Conservation (phyloP, 1,284 basidiomycete genomes). For the Pyrrhoderma noxium region DNA sequence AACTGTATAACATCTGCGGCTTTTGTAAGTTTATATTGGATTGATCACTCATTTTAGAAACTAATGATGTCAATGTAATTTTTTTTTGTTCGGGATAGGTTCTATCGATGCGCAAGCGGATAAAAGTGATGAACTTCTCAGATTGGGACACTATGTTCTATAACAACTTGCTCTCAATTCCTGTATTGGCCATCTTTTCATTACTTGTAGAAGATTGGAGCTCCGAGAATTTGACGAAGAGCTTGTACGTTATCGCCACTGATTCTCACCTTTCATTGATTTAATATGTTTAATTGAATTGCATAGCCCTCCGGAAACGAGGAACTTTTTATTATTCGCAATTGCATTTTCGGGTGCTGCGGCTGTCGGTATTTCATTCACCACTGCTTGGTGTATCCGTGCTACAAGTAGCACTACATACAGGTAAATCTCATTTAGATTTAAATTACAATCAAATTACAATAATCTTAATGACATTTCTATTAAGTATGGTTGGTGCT, state of each 20-base stretch:
- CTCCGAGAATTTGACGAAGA: conserved; percentile 64
- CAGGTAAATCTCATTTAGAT: conserved; percentile 42
- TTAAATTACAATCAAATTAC: conserved; percentile 1
- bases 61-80: not conserved
- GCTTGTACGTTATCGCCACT: conserved; percentile 57
- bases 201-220: conserved; percentile 91
- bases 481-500: conserved; percentile 92
- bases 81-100: conserved; percentile 50
- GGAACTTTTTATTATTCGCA: conserved; percentile 75
- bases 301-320: conserved; percentile 74
- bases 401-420: conserved; percentile 97
- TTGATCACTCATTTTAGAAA: conserved; percentile 1
- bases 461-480: conserved; percentile 15
- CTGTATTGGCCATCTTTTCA: conserved; percentile 80
- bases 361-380: conserved; percentile 96
- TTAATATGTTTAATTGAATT: conserved; percentile 2
- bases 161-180: conserved; percentile 95
- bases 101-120: conserved; percentile 93
- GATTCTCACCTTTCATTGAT: not conserved
- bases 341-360: conserved; percentile 96
- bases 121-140: conserved; percentile 96
- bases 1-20: conserved; percentile 91
- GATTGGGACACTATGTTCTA: conserved; percentile 99
- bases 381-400: conserved; percentile 98
- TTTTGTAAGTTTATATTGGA: conserved; percentile 57